Evolutionary conservation across 2,329 filamentous ascomycete species (phyloP), one percentile per base, ranked within the genome.

Genomic region (Colletotrichum australisinense): DNA sequence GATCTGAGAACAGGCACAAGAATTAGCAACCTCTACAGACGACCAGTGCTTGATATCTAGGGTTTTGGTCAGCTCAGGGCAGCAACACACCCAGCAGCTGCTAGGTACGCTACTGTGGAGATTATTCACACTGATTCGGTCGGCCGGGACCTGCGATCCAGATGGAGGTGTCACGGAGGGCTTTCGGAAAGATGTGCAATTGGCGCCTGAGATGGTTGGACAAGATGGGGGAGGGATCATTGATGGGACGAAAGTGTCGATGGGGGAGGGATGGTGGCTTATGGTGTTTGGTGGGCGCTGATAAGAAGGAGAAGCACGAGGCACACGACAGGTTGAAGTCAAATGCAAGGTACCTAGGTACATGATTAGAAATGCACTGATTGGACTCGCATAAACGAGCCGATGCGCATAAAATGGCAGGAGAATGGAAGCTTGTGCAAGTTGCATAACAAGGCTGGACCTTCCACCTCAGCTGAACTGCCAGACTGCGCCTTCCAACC

Each of bases 311-410:
- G 35, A 22, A 22, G 42, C 42, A 49, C 16, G 63, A 71, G 65
- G 64, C 49, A 63, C 57, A 46, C 57, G 32, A 56, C 55, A 49
- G 49, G 53, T 30, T 32, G 35, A 28, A 35, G 38, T 49, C 8
- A 22, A 49, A 19, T 49, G 42, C 19, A 22, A 49, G 19, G 42
- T n/a, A 49, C 42, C 42, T 9, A 49, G 42, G 19, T 49, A 49
- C 42, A 3, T 49, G 42, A n/a, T 49, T 19, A 49, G 42, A n/a
- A 22, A 49, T 49, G 7, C 42, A 49, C 7, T 22, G 42, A 30
- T 59, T 69, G 65, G 49, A 38, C 35, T 69, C 63, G 65, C 69
- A 72, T 72, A 69, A 72, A 58, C 56, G 57, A 66, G 32, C 53
- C 26, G 46, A 19, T 9, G 14, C 58, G 65, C 65, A 72, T 72